A percentile compares a stretch with the other conserved stretches of the same genome.
Conservation (phyloP, 169 alveolate species). For the Miamiensis avidus region DNA sequence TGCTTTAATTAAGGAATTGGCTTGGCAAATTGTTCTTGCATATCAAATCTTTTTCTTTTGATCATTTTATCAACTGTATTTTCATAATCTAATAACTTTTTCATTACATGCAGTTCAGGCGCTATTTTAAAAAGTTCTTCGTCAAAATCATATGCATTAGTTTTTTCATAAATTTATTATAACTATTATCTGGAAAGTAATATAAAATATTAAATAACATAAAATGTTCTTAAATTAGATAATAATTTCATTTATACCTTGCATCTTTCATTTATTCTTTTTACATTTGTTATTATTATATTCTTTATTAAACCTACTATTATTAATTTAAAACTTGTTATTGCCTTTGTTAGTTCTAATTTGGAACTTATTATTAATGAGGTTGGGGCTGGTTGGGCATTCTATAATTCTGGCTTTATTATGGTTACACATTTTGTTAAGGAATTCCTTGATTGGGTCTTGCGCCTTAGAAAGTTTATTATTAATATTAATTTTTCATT, state of each 20-base stretch:
- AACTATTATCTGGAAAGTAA: neutral
- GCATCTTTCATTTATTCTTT: neutral
- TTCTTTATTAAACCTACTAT: no score
- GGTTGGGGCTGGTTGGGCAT: neutral
- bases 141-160: neutral
- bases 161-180: neutral
- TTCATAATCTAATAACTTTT: constrained; percentile 14
- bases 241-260: neutral
- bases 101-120: constrained; percentile 5
- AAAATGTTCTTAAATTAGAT: no score
- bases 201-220: neutral
- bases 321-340: neutral
- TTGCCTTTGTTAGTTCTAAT: neutral
- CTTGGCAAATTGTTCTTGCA: constrained; percentile 19
- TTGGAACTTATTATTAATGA: neutral
- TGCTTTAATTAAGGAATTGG: constrained; percentile 9
- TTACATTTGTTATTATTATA: neutral
- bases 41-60: constrained; percentile 23
- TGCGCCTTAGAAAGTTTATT: no score
- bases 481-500: no score
- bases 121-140: constrained; percentile 8
- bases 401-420: neutral
- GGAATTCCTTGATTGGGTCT: no score
- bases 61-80: constrained; percentile 22
- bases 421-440: no score